phyloP scores from a whole-genome alignment of 345 rosid genomes.

The Populus alba region DNA sequence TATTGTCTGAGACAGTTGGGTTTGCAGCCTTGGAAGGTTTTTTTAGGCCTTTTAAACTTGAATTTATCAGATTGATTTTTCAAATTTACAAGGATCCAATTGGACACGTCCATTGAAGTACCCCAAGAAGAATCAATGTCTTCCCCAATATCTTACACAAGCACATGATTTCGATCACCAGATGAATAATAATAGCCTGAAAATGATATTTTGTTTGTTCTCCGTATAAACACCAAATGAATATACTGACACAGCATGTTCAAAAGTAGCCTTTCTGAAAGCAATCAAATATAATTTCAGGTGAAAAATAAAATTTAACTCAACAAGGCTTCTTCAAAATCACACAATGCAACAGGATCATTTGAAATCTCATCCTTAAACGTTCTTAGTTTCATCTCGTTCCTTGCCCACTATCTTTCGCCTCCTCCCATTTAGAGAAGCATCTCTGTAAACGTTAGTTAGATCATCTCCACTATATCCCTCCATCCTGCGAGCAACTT shows the following conservation, averaged over 20 bases:
- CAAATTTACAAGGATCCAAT: slow-evolving; percentile 28
- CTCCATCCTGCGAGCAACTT: slow-evolving; percentile 80
- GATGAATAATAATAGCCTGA: background rate
- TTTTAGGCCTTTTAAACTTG: too few relatives aligned
- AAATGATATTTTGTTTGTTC: background rate
- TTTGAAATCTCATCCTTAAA: slow-evolving; percentile 94
- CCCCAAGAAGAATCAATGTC: slow-evolving; percentile 15
- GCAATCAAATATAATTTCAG: background rate
- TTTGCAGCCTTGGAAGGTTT: too few relatives aligned
- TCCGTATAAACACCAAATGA: background rate
- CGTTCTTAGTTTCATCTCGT: slow-evolving; percentile 95
- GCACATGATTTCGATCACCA: slow-evolving; percentile 15
- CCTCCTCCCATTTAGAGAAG: slow-evolving; percentile 98
- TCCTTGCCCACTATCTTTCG: slow-evolving; percentile 98
- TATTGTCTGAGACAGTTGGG: too few relatives aligned
- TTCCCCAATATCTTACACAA: slow-evolving; percentile 21
- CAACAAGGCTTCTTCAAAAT: slow-evolving; percentile 87
- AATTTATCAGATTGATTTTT: slow-evolving; percentile 7
- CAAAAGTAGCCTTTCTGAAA: background rate
- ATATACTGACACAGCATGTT: background rate
- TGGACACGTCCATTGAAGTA: slow-evolving; percentile 16
- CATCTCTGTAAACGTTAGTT: slow-evolving; percentile 94
- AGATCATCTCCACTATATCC: slow-evolving; percentile 99
- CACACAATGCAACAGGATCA: slow-evolving; percentile 99
- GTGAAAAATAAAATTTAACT: background rate